These are phyloP conservation scores for Syncephalastrum contaminatum DNA, from an alignment of 371 early-diverging fungal species.

Conservation along the genomic window DNA sequence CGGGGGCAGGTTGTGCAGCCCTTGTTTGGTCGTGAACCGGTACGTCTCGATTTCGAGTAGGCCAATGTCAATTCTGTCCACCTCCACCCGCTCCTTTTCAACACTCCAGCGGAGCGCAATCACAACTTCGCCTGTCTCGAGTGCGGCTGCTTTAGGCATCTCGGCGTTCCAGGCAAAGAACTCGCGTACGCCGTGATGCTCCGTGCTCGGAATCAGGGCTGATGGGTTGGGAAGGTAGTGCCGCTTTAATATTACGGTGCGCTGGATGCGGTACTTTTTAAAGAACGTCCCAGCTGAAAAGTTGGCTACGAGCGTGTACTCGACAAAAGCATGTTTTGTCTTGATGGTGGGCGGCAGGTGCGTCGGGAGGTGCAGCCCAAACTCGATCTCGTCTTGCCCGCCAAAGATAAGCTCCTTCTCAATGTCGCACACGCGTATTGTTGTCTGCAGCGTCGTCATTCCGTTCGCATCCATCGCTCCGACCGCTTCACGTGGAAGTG, in stretches of 20 bases:
- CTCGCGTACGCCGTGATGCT: slow-evolving; percentile 35
- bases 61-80: slow-evolving; percentile 31
- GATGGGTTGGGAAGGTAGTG: slow-evolving; percentile 46
- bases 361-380: slow-evolving; percentile 46
- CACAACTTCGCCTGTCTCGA: slow-evolving; percentile 45
- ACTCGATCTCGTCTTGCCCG: slow-evolving; percentile 39
- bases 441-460: slow-evolving; percentile 27
- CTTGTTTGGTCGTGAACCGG: slow-evolving; percentile 38
- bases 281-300: slow-evolving; percentile 49
- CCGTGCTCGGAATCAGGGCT: slow-evolving; percentile 42
- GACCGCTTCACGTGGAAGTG: slow-evolving; percentile 7
- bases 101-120: slow-evolving; percentile 44
- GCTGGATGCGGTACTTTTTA: slow-evolving; percentile 43
- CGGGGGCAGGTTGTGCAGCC: slow-evolving; percentile 39
- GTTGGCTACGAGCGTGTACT: slow-evolving; percentile 42
- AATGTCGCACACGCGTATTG: slow-evolving; percentile 37
- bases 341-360: slow-evolving; percentile 37
- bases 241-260: slow-evolving; percentile 30
- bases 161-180: slow-evolving; percentile 53
- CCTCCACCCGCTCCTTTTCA: slow-evolving; percentile 45
- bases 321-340: slow-evolving; percentile 40
- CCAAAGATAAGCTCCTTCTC: slow-evolving; percentile 50
- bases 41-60: slow-evolving; percentile 43
- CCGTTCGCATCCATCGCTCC: slow-evolving; percentile 17
- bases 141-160: slow-evolving; percentile 40